Conservation (phyloP, 805 yeast species). For the Myxozyma neglecta region DNA sequence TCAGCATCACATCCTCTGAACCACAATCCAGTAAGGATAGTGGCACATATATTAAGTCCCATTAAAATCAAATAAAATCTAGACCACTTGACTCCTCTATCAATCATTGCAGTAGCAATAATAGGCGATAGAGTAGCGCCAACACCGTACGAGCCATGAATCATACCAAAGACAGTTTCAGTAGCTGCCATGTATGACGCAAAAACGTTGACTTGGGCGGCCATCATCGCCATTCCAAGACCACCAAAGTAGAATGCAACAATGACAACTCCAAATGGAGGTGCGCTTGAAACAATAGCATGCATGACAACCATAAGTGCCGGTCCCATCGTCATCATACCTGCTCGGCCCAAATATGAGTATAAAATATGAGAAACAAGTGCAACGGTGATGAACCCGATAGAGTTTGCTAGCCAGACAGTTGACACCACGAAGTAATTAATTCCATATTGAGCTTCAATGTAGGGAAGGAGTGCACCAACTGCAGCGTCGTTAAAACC, state of each 20-base stretch:
- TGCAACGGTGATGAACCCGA: slow-evolving; percentile 57
- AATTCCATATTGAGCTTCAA: slow-evolving; percentile 51
- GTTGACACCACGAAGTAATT: slow-evolving; percentile 56
- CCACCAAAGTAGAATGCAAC: slow-evolving; percentile 60
- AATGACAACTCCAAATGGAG: slow-evolving; percentile 50
- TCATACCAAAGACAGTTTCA: slow-evolving; percentile 58
- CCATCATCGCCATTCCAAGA: slow-evolving; percentile 51
- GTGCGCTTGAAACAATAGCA: slow-evolving; percentile 50
- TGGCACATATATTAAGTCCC: slow-evolving; percentile 43
- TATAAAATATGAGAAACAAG: slow-evolving; percentile 50
- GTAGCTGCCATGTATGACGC: slow-evolving; percentile 51
- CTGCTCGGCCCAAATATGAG: slow-evolving; percentile 45
- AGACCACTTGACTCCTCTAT: slow-evolving; percentile 55
- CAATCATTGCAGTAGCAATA: slow-evolving; percentile 56
- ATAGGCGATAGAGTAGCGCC: slow-evolving; percentile 74
- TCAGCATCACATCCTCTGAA: slow-evolving; percentile 41
- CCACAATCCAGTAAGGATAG: slow-evolving; percentile 43
- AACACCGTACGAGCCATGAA: slow-evolving; percentile 70
- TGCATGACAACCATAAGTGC: slow-evolving; percentile 45
- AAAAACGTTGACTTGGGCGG: slow-evolving; percentile 56
- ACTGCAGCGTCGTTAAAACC: slow-evolving; percentile 52
- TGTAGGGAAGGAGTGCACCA: slow-evolving; percentile 59
- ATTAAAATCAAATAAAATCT: slow-evolving; percentile 52
- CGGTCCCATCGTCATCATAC: slow-evolving; percentile 46
- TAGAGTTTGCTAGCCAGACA: slow-evolving; percentile 58